These are phyloP conservation scores for Astragalus membranaceus DNA, from an alignment of 306 rosid species.

Conservation along the genomic window DNA sequence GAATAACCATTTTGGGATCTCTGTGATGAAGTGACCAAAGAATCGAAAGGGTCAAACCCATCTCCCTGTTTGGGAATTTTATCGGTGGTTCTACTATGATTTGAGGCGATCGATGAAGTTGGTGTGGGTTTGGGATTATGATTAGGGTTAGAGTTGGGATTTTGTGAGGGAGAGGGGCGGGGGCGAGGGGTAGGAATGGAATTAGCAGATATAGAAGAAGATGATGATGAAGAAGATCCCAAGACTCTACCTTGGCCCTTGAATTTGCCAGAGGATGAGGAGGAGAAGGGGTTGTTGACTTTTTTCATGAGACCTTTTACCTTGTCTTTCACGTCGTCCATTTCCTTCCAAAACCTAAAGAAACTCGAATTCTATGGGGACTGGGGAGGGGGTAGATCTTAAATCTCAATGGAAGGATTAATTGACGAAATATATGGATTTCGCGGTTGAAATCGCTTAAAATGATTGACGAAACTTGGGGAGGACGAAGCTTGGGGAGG, in stretches of 20 bases:
- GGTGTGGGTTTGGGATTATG: slow-evolving; percentile 39
- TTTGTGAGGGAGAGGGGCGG: not conserved
- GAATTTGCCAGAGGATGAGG: slow-evolving; percentile 70
- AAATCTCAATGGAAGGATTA: not conserved
- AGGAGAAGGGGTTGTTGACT: slow-evolving; percentile 52
- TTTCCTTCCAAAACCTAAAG: not conserved
- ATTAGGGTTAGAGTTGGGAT: not conserved
- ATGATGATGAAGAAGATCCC: slow-evolving; percentile 66
- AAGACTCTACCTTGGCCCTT: slow-evolving; percentile 92
- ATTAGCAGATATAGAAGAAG: slow-evolving; percentile 41
- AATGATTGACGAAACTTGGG: no score
- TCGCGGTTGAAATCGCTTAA: not conserved
- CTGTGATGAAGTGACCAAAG: slow-evolving; percentile 67
- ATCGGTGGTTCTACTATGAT: slow-evolving; percentile 14
- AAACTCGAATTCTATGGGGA: not conserved
- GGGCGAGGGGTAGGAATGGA: slow-evolving; percentile 24
- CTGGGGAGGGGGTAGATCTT: not conserved
- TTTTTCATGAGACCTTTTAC: slow-evolving; percentile 86
- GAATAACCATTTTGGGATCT: slow-evolving; percentile 65
- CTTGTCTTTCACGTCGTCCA: slow-evolving; percentile 89
- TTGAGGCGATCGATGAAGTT: not conserved
- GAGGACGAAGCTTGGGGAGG: not conserved
- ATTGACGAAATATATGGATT: not conserved
- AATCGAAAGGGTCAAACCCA: slow-evolving; percentile 82
- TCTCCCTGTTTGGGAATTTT: slow-evolving; percentile 25